Conservation (phyloP, 2,329 filamentous ascomycete species). For the Delphinella strobiligena region DNA sequence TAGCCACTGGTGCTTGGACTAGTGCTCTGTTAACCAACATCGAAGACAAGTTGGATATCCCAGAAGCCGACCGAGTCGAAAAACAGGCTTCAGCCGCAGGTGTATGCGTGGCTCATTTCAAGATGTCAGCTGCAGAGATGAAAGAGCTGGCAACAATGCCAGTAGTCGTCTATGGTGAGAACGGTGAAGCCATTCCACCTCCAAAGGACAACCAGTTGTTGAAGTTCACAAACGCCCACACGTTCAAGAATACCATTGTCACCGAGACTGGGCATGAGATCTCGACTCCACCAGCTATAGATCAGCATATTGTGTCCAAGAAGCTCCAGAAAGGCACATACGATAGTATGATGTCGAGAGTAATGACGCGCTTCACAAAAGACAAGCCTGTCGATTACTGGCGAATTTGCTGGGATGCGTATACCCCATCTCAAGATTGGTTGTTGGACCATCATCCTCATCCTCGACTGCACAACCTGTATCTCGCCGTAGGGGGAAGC, state of each 20-base stretch:
- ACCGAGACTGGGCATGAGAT: constrained; percentile 39
- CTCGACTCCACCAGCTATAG: constrained; percentile 36
- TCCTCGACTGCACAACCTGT: constrained; percentile 38
- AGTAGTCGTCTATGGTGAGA: constrained; percentile 38
- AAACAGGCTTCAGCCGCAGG: constrained; percentile 46
- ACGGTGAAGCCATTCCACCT: constrained; percentile 37
- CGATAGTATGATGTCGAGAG: constrained; percentile 15
- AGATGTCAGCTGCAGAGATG: constrained; percentile 39
- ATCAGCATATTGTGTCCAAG: constrained; percentile 31
- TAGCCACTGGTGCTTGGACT: constrained; percentile 48
- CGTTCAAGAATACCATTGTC: constrained; percentile 42
- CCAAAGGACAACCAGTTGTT: constrained; percentile 36
- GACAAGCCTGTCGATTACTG: constrained; percentile 27
- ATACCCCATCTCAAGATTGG: constrained; percentile 51
- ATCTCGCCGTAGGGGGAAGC: constrained; percentile 49
- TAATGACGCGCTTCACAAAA: constrained; percentile 22
- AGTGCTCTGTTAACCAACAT: constrained; percentile 39
- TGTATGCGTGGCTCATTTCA: constrained; percentile 46
- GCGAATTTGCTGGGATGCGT: constrained; percentile 47
- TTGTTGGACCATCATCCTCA: constrained; percentile 43
- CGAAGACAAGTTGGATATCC: constrained; percentile 31
- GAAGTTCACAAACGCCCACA: constrained; percentile 51
- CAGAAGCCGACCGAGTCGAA: constrained; percentile 35
- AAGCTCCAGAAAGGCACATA: constrained; percentile 32
- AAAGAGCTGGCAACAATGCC: constrained; percentile 38